Evolutionary conservation across 73 alveolate genomes (phyloP).

Genomic region (Stentor coeruleus): DNA sequence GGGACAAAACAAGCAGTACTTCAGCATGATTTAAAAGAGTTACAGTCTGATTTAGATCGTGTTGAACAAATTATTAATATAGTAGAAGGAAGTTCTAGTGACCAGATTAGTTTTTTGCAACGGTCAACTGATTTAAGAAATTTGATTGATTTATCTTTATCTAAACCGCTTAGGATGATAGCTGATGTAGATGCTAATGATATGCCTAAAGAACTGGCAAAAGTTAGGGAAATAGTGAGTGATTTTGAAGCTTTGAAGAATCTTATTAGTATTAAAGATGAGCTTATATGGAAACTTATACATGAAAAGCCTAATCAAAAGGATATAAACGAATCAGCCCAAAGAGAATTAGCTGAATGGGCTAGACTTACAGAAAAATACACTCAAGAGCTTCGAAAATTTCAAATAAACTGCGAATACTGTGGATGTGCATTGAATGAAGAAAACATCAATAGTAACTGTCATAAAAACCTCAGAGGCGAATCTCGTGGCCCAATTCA

Average conservation of each 20-base stretch:
- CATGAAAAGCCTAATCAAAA: slow-evolving; percentile 27
- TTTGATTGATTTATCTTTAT: not conserved
- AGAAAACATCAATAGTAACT: slow-evolving; percentile 18
- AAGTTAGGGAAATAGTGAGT: not conserved
- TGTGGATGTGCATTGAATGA: not conserved
- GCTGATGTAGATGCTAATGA: slow-evolving; percentile 1
- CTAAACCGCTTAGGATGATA: slow-evolving; percentile 21
- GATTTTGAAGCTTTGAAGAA: not conserved
- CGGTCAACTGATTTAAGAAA: not conserved
- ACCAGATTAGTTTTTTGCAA: not conserved
- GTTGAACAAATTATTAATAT: not conserved
- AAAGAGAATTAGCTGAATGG: slow-evolving; percentile 23
- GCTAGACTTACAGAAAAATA: slow-evolving; percentile 24
- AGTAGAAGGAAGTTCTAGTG: not conserved
- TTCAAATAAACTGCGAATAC: not conserved
- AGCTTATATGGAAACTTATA: slow-evolving; percentile 16
- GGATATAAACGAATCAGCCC: not conserved
- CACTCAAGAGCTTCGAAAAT: not conserved
- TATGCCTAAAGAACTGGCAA: slow-evolving; percentile 2
- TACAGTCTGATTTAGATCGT: slow-evolving; percentile 18
- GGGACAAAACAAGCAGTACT: slow-evolving; percentile 23
- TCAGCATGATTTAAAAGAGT: slow-evolving; percentile 6
- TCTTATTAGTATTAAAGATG: slow-evolving; percentile 16
- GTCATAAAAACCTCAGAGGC: slow-evolving; percentile 16
- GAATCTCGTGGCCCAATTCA: not conserved